phyloP scores from a whole-genome alignment of 345 rosid species.

The Hypericum perforatum region DNA sequence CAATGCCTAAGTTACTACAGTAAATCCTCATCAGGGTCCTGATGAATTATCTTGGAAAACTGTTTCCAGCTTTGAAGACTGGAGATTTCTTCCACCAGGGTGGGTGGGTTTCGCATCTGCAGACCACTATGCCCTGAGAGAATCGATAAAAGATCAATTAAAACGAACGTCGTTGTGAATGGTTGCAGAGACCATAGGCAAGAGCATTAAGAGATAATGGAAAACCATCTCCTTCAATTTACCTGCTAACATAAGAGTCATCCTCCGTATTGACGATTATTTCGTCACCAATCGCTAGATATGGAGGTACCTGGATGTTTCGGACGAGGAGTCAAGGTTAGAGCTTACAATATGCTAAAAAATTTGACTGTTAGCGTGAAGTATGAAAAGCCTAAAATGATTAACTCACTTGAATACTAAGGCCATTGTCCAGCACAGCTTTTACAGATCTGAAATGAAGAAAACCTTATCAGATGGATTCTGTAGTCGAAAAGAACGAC shows the following conservation, averaged over 20 bases:
- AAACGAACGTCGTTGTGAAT: too few relatives aligned
- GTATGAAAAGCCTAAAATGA: not conserved
- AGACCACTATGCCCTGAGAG: too few relatives aligned
- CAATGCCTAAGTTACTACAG: too few relatives aligned
- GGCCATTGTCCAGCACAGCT: constrained; percentile 75
- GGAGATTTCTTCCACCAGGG: too few relatives aligned
- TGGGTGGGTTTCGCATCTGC: too few relatives aligned
- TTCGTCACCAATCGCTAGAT: constrained; percentile 65
- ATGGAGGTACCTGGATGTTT: constrained; percentile 57
- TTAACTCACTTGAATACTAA: constrained; percentile 55
- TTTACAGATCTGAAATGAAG: constrained; percentile 55
- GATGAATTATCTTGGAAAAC: too few relatives aligned
- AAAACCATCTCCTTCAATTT: not conserved
- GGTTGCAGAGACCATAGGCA: too few relatives aligned
- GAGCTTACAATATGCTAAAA: not conserved
- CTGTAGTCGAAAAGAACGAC: too few relatives aligned
- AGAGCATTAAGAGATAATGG: too few relatives aligned
- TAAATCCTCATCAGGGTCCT: too few relatives aligned
- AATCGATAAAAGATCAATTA: too few relatives aligned
- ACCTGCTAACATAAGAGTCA: constrained; percentile 68
- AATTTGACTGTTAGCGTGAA: not conserved
- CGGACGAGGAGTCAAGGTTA: not conserved
- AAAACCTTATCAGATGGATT: not conserved
- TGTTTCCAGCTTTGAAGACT: too few relatives aligned
- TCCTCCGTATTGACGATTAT: constrained; percentile 70